Evolutionary conservation across 805 yeast genomes (phyloP).

Genomic region (Millerozyma miso): DNA sequence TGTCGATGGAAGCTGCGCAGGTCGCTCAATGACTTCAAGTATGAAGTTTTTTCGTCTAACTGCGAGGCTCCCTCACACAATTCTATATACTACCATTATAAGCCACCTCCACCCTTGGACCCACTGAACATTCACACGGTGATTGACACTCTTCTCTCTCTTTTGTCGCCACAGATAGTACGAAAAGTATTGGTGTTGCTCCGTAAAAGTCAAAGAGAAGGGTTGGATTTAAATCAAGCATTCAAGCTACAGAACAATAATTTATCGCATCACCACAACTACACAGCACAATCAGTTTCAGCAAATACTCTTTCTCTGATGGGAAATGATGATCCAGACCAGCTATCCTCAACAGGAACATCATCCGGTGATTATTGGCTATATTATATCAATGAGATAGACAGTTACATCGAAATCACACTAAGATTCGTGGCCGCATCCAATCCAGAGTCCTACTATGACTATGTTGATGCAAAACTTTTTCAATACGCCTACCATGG

Average conservation of each 20-base stretch:
- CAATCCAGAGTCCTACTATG: slow-evolving; percentile 29
- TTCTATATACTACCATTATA: slow-evolving; percentile 25
- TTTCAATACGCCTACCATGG: slow-evolving; percentile 20
- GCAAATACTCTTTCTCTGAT: not conserved
- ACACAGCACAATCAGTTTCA: not conserved
- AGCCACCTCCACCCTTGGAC: slow-evolving; percentile 24
- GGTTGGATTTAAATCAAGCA: not conserved
- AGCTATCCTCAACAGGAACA: not conserved
- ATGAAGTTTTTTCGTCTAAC: slow-evolving; percentile 5
- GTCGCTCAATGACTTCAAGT: slow-evolving; percentile 8
- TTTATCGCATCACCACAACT: slow-evolving; percentile 1
- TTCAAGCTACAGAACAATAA: not conserved
- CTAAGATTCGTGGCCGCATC: slow-evolving; percentile 34
- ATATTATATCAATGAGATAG: slow-evolving; percentile 24
- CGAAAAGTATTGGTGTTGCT: slow-evolving; percentile 25
- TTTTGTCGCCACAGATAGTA: slow-evolving; percentile 27
- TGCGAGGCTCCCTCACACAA: slow-evolving; percentile 14
- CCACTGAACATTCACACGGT: slow-evolving; percentile 14
- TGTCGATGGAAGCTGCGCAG: slow-evolving; percentile 24
- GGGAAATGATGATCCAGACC: not conserved
- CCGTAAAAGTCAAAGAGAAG: slow-evolving; percentile 6
- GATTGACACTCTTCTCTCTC: slow-evolving; percentile 26
- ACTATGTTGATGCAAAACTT: slow-evolving; percentile 21
- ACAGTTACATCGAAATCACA: slow-evolving; percentile 25
- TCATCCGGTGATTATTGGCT: not conserved